A percentile compares a stretch with the other conserved stretches of the same genome.
Conservation (phyloP, 768 basidiomycete species). For the Lactarius indigo region DNA sequence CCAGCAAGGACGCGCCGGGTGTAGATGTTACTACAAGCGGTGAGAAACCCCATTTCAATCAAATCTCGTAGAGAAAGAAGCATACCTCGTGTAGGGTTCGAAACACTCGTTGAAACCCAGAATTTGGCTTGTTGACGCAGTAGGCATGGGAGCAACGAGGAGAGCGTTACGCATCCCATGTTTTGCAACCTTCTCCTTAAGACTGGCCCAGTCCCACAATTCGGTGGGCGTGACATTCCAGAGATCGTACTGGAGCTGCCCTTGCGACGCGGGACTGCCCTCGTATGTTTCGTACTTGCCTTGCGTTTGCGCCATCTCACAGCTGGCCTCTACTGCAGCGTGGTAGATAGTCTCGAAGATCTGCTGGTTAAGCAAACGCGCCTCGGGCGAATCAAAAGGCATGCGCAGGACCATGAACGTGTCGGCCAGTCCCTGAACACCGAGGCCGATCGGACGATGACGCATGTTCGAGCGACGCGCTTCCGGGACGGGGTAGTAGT, state of each 20-base stretch:
- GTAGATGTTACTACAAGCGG: slow-evolving; percentile 82
- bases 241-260: slow-evolving; percentile 89
- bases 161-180: slow-evolving; percentile 88
- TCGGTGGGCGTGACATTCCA: slow-evolving; percentile 88
- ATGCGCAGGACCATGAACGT: slow-evolving; percentile 96
- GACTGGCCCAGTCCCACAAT: slow-evolving; percentile 89
- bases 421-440: slow-evolving; percentile 97
- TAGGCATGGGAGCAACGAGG: slow-evolving; percentile 96
- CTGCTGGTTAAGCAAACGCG: slow-evolving; percentile 84
- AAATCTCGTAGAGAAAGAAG: not conserved
- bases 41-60: not conserved
- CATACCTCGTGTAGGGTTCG: slow-evolving; percentile 92
- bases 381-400: slow-evolving; percentile 89
- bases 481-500: slow-evolving; percentile 93
- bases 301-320: slow-evolving; percentile 74
- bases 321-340: slow-evolving; percentile 85
- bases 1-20: slow-evolving; percentile 98
- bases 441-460: slow-evolving; percentile 95
- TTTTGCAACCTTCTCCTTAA: slow-evolving; percentile 83
- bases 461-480: slow-evolving; percentile 93
- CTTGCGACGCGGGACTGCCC: slow-evolving; percentile 87
- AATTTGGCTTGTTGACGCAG: slow-evolving; percentile 97
- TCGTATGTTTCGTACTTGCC: slow-evolving; percentile 87
- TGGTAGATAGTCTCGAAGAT: slow-evolving; percentile 99
- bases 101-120: slow-evolving; percentile 99